Base-by-base conservation (phyloP, 257 asterid genomes). In the Solanum pimpinellifolium region DNA sequence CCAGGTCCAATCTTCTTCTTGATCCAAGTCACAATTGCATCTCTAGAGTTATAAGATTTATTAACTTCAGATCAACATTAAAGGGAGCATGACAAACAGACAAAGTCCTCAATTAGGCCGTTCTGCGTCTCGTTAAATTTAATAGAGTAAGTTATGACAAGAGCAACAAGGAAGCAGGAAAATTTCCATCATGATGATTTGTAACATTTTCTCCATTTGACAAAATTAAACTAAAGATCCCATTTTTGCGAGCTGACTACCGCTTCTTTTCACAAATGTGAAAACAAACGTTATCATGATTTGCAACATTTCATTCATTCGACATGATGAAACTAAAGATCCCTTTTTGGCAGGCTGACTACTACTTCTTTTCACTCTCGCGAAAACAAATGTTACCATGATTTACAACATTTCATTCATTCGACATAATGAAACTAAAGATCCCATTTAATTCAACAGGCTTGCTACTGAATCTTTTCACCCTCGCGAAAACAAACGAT, bases 1-100 rank as follows among this genome's bases (percentile, higher is more conserved):
- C 93, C 95, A 18, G 98, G 98, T 35, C 98, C 98, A 5, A 86
- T 92, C 96, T 94, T 96, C 93, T 94, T 96, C 91, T 89, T 95
- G 92, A 96, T 88, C 99, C 99, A 96, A 89, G 94, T 89, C 70
- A 96, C 95, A 75, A 96, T 95, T 39, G 95, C 95, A 87, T 93
- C 98, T 89, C 99, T 96, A 92, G 87, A 93, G 81, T 29, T 88
- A 1, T 88, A 1, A 90, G 86, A 14, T 14, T 76, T 16, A 69
- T 85, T 13, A 23, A 9, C 13, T 49, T 60, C 18, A 56, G 62
- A 65, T 33, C 29, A 49, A 33, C 84, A 29, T 46, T 47, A 46
- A 47, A 27, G n/a, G 68, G 1, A 29, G 42, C 15, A 18, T 27
- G 27, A 18, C 18, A 14, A 14, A 37, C 4, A 20, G 82, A 37